These are phyloP conservation scores for Heterobasidion occidentale DNA, from an alignment of 1,284 basidiomycete species.

Conservation along the genomic window DNA sequence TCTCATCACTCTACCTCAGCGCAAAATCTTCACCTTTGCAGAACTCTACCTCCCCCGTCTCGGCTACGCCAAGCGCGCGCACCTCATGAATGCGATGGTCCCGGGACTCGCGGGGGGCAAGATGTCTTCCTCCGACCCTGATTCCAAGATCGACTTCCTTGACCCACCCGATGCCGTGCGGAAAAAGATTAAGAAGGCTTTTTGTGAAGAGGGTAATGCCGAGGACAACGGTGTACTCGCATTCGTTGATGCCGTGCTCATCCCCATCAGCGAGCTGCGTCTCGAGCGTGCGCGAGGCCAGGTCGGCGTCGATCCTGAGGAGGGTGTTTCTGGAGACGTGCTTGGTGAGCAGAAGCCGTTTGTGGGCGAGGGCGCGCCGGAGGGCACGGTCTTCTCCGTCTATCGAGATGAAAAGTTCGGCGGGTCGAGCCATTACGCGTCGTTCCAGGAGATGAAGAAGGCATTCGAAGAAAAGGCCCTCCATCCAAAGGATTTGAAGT, in stretches of 20 bases:
- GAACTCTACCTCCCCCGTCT: constrained; percentile 91
- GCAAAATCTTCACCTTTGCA: constrained; percentile 98
- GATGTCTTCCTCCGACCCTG: constrained; percentile 98
- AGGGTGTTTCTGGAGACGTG: constrained; percentile 28
- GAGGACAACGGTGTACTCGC: constrained; percentile 89
- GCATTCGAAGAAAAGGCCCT: constrained; percentile 75
- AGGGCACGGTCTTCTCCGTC: constrained; percentile 80
- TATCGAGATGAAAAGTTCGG: constrained; percentile 76
- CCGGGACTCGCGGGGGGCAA: constrained; percentile 93
- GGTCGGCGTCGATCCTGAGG: constrained; percentile 28
- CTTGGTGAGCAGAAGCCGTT: constrained; percentile 52
- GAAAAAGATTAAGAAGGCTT: constrained; percentile 88
- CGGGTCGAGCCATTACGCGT: constrained; percentile 72
- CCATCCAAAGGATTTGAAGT: constrained; percentile 91
- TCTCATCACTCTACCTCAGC: constrained; percentile 34
- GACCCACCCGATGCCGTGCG: constrained; percentile 80
- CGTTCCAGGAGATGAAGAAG: constrained; percentile 62
- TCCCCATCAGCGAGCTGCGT: constrained; percentile 80
- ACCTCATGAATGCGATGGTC: constrained; percentile 99
- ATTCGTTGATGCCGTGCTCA: constrained; percentile 84
- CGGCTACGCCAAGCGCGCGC: constrained; percentile 92
- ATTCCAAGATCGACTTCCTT: constrained; percentile 97
- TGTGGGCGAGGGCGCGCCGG: constrained; percentile 60
- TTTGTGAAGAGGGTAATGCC: constrained; percentile 92
- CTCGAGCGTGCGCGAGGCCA: constrained; percentile 44